Evolutionary conservation across 2,329 filamentous ascomycete species (phyloP).

Genomic region (Curvularia hawaiiensis): DNA sequence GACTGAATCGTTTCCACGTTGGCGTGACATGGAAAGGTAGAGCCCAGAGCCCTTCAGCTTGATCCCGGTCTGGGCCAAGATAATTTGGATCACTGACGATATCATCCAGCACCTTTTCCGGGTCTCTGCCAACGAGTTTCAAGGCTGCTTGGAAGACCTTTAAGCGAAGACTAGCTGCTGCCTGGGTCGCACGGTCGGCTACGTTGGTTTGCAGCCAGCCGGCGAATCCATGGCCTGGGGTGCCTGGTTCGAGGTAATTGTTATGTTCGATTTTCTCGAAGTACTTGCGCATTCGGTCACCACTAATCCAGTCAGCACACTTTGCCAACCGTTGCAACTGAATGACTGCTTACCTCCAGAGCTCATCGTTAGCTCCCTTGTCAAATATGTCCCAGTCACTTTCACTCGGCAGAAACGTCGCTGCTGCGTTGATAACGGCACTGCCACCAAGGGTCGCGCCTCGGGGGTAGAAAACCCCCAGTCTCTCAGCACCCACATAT

Average conservation of each 20-base stretch:
- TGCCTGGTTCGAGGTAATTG: constrained; percentile 22
- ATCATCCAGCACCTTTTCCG: constrained; percentile 22
- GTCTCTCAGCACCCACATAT: constrained; percentile 44
- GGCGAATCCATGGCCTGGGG: constrained; percentile 27
- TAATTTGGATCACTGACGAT: constrained; percentile 23
- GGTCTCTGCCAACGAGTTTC: constrained; percentile 23
- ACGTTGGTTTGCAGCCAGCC: constrained; percentile 28
- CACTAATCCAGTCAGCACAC: constrained; percentile 15
- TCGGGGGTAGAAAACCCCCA: constrained; percentile 28
- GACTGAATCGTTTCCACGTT: constrained; percentile 25
- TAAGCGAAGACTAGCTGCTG: constrained; percentile 8
- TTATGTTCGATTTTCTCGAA: constrained; percentile 27
- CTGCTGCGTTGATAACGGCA: constrained; percentile 24
- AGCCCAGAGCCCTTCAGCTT: constrained; percentile 46
- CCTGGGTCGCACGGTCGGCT: constrained; percentile 15
- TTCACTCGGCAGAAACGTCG: constrained; percentile 23
- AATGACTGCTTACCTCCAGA: constrained; percentile 18
- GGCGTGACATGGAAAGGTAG: constrained; percentile 32
- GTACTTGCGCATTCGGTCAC: constrained; percentile 21
- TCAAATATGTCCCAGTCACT: constrained; percentile 30
- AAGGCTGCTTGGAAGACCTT: constrained; percentile 20
- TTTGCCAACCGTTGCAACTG: background rate
- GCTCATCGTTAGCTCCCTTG: constrained; percentile 20
- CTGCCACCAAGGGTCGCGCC: constrained; percentile 26
- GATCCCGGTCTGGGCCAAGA: constrained; percentile 27